These are phyloP conservation scores for Austroboletus novae-zelandiae DNA, from an alignment of 1,284 basidiomycete species.

Conservation along the genomic window DNA sequence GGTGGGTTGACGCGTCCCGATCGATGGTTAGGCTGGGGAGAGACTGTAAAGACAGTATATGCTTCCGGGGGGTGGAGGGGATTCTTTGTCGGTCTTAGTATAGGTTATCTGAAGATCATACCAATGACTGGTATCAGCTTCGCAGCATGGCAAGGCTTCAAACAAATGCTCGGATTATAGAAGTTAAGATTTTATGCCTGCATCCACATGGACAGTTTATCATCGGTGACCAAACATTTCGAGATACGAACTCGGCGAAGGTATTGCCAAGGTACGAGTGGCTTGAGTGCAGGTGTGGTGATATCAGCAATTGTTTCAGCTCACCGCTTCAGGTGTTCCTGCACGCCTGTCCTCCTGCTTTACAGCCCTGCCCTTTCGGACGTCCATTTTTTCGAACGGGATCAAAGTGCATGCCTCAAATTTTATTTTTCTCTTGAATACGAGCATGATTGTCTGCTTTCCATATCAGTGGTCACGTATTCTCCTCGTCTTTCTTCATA, in stretches of 20 bases:
- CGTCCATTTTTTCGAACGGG: no score
- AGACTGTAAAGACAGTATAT: constrained; percentile 76
- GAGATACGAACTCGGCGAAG: background rate
- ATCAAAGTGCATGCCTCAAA: no score
- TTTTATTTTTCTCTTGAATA: no score
- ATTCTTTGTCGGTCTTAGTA: constrained; percentile 91
- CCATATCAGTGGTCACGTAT: no score
- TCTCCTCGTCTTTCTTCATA: no score
- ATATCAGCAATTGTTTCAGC: no score
- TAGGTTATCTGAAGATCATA: constrained; percentile 95
- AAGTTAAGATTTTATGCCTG: constrained; percentile 8
- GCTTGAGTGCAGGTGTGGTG: no score
- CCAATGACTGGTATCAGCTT: constrained; percentile 92
- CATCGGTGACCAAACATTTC: background rate
- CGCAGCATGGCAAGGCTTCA: constrained; percentile 74
- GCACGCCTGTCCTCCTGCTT: no score
- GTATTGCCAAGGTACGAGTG: no score
- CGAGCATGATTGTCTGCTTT: no score
- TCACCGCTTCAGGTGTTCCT: no score
- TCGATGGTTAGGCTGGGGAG: constrained; percentile 76
- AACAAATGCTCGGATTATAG: constrained; percentile 55
- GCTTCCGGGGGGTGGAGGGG: constrained; percentile 73
- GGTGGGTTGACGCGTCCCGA: constrained; percentile 81
- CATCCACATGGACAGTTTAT: background rate
- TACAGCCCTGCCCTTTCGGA: no score